A percentile compares a stretch with the other conserved stretches of the same genome.
Evolutionary conservation across 495 filamentous ascomycete species (phyloP).

Genomic region (Cercophora sp.): DNA sequence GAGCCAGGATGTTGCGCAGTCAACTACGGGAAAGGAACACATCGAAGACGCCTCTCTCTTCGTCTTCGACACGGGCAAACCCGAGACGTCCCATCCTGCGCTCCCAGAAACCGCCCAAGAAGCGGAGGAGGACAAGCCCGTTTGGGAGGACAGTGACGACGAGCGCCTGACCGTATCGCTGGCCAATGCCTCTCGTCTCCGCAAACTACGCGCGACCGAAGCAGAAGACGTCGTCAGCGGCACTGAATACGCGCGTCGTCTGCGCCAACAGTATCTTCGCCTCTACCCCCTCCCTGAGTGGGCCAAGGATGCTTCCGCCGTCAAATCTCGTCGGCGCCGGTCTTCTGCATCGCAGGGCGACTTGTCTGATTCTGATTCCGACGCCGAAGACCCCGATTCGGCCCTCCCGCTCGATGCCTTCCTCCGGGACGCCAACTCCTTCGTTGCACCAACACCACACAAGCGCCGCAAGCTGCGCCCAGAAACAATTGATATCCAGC

Average conservation of each 20-base stretch:
- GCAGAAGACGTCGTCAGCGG: slow-evolving; percentile 82
- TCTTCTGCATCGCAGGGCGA: slow-evolving; percentile 42
- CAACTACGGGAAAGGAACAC: slow-evolving; percentile 38
- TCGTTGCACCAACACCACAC: slow-evolving; percentile 37
- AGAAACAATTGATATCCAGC: slow-evolving; percentile 80
- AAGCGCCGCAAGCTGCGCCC: slow-evolving; percentile 68
- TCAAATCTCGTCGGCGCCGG: slow-evolving; percentile 54
- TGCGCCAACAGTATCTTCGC: slow-evolving; percentile 77
- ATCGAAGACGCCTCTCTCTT: slow-evolving; percentile 60
- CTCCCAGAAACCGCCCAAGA: slow-evolving; percentile 35
- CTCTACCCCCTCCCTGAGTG: slow-evolving; percentile 78
- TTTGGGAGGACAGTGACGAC: slow-evolving; percentile 96
- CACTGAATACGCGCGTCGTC: slow-evolving; percentile 72
- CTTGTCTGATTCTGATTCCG: slow-evolving; percentile 52
- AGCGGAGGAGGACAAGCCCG: slow-evolving; percentile 39
- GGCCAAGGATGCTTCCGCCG: slow-evolving; percentile 52
- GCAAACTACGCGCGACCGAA: slow-evolving; percentile 77
- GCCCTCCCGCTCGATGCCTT: slow-evolving; percentile 74
- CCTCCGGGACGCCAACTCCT: slow-evolving; percentile 62
- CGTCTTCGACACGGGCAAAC: slow-evolving; percentile 40
- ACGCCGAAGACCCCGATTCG: slow-evolving; percentile 59
- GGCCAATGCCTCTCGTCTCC: slow-evolving; percentile 62
- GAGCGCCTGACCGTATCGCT: slow-evolving; percentile 81
- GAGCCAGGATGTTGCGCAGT: slow-evolving; percentile 25
- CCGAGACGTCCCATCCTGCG: slow-evolving; percentile 28